phyloP scores from a whole-genome alignment of 1,139 yeast species.

The Protomyces arabidopsidicola region DNA sequence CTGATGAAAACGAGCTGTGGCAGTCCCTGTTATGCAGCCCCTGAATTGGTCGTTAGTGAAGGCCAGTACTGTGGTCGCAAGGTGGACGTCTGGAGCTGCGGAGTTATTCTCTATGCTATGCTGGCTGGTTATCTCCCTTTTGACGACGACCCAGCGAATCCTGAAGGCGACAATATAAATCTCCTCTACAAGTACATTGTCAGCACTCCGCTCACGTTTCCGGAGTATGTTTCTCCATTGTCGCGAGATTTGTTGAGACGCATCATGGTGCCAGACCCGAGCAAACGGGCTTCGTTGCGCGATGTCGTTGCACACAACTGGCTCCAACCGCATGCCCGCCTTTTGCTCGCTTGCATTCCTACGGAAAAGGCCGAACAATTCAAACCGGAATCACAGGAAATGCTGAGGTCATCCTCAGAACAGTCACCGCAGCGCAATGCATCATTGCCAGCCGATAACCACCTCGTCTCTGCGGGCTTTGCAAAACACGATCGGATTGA shows the following conservation, averaged over 20 bases:
- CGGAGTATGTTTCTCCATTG: conserved; percentile 85
- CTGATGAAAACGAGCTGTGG: conserved; percentile 96
- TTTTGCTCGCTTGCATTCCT: background rate
- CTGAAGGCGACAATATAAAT: conserved; percentile 92
- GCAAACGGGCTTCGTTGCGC: conserved; percentile 60
- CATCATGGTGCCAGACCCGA: conserved; percentile 83
- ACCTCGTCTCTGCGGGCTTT: conserved; percentile 29
- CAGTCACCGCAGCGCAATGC: conserved; percentile 5
- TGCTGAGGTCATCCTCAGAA: conserved; percentile 11
- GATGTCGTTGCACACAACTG: conserved; percentile 79
- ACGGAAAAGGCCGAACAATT: background rate
- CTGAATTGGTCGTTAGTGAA: conserved; percentile 85
- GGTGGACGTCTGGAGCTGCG: conserved; percentile 96
- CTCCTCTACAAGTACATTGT: conserved; percentile 88
- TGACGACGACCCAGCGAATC: conserved; percentile 95
- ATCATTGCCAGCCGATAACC: conserved; percentile 15
- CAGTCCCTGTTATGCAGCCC: conserved; percentile 97
- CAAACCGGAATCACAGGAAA: conserved; percentile 3
- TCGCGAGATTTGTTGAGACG: conserved; percentile 86
- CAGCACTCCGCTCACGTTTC: conserved; percentile 85
- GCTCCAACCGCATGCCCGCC: conserved; percentile 71
- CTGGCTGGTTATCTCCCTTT: conserved; percentile 94
- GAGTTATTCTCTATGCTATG: conserved; percentile 94
- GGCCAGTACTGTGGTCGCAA: conserved; percentile 88
- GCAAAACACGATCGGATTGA: conserved; percentile 28